Evolutionary conservation across 768 basidiomycete genomes (phyloP), one percentile per base, ranked within the genome.

Genomic region (Scleroderma bovista): DNA sequence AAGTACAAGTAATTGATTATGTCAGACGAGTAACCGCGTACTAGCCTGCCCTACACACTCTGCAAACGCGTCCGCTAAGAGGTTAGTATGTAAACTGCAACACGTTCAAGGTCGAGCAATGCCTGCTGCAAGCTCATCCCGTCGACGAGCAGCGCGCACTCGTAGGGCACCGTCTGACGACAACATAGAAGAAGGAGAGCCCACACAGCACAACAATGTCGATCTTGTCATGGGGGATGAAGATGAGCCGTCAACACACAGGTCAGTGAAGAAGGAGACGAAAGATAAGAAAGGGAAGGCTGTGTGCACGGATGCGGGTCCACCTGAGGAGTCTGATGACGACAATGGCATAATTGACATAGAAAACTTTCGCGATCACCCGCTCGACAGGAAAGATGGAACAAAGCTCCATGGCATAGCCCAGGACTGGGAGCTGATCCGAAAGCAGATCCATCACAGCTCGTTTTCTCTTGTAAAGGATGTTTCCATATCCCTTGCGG

Each of bases 351-450:
- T 67, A 17, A 83, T 88, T 46, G 80, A 87, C 52, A 75, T 83
- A 23, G 68, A 74, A 32, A 75, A 78, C 60, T 83, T 90, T 53
- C 67, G 58, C 6, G 77, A 88, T 63, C 84, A 88, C 52, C 86
- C 89, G 16, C 65, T 92, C 45, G 71, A 74, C 47, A 76, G 66
- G 57, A 68, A 69, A 10, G 80, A 86, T 41, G 68, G 72, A 29
- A 52, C 61, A 26, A 83, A 76, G 60, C 63, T 89, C 26, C 68
- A 72, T 9, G 83, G 84, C 12, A 69, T 87, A 39, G 66, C 79
- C 0, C 62, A 71, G 2, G 86, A 89, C 64, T 89, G 87, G 88
- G 61, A 72, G 19, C 63, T 67, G 53, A 72, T 86, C 59, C 69
- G 73, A 53, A 69, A 67, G n/a, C 71, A 71, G 40, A 75, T 80